phyloP scores from a whole-genome alignment of 2,329 filamentous ascomycete species.

The Pyrenophora graminea region DNA sequence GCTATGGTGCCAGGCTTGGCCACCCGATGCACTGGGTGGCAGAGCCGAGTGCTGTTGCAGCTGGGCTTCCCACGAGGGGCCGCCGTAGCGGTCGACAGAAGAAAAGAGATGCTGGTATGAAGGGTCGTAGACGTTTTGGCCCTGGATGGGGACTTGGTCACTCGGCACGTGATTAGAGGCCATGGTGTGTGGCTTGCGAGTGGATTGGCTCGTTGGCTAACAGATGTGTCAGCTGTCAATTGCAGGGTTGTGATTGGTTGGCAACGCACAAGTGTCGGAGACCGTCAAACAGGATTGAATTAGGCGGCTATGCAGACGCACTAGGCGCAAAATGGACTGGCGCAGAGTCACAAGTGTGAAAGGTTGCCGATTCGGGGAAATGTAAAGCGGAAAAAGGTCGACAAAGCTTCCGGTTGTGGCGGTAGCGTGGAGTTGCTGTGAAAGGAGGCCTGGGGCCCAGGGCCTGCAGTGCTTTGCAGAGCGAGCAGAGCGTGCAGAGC shows the following conservation, averaged over 20 bases:
- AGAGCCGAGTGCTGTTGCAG: slow-evolving; percentile 30
- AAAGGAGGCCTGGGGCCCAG: slow-evolving; percentile 18
- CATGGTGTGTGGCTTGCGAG: slow-evolving; percentile 28
- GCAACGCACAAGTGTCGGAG: slow-evolving; percentile 27
- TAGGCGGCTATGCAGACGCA: slow-evolving; percentile 37
- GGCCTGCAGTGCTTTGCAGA: slow-evolving; percentile 25
- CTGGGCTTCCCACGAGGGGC: slow-evolving; percentile 39
- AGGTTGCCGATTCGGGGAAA: slow-evolving; percentile 32
- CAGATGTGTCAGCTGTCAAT: slow-evolving; percentile 17
- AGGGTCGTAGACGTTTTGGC: slow-evolving; percentile 42
- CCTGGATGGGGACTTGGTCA: slow-evolving; percentile 39
- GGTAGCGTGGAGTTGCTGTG: slow-evolving; percentile 28
- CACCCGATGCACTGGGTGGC: slow-evolving; percentile 16
- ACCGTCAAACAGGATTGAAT: slow-evolving; percentile 31
- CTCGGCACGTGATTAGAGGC: slow-evolving; percentile 45
- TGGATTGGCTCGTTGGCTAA: slow-evolving; percentile 16
- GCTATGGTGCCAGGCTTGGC: slow-evolving; percentile 35
- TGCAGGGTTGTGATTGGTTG: slow-evolving; percentile 35
- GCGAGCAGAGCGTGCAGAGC: too few species aligned
- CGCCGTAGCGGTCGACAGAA: slow-evolving; percentile 36
- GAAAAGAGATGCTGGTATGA: slow-evolving; percentile 37
- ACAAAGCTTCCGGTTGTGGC: slow-evolving; percentile 40
- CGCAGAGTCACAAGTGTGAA: slow-evolving; percentile 35
- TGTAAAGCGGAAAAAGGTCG: slow-evolving; percentile 31
- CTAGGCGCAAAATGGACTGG: slow-evolving; percentile 42